Base-by-base conservation (phyloP, 2,329 filamentous ascomycete genomes). In the Curvularia sp. region DNA sequence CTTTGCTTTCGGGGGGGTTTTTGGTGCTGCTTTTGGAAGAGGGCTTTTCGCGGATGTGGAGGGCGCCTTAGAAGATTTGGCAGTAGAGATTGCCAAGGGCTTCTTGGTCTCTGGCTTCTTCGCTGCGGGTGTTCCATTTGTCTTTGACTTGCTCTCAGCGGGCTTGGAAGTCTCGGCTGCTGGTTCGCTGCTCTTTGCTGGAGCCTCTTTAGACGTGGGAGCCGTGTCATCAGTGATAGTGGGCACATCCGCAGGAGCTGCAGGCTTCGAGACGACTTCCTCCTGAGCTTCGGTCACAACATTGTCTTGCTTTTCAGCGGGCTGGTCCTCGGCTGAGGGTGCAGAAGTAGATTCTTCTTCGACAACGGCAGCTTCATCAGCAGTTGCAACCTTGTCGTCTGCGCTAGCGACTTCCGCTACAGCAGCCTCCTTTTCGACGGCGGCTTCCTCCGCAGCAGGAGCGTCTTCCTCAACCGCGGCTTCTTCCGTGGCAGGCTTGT, bases 231-330 rank as follows among this genome's bases (percentile, higher is more conserved):
- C 77, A 46, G 78, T 76, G 13, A 80, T 74, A 27, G 78, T 75
- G 38, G 63, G 50, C 30, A 55, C 62, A 32, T 67, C 64, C 34
- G 75, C 77, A 2, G 75, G 73, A 48, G 79, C 74, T 27, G 76
- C 74, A 9, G 80, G 78, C 67, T 78, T 78, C 7, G 34, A n/a
- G 34, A 15, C 34, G 9, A 18, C 34, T n/a, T 36, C 34, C 34
- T 36, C 34, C 34, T 18, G 34, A 15, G 25, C 25, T 27, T 27
- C 25, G 7, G 78, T 78, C 10, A 72, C 72, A 54, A 67, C 67
- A 70, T 82, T 82, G 67, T 82, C 80, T 23, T 77, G 79, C 51
- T 80, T 80, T n/a, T 71, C 42, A 7, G 25, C 32, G 18, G 42
- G 32, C n/a, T 47, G 32, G 6, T 23, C 32, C 23, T 27, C 51